Conservation (phyloP, 139 green algal genomes). For the Picochlorum sp. region DNA sequence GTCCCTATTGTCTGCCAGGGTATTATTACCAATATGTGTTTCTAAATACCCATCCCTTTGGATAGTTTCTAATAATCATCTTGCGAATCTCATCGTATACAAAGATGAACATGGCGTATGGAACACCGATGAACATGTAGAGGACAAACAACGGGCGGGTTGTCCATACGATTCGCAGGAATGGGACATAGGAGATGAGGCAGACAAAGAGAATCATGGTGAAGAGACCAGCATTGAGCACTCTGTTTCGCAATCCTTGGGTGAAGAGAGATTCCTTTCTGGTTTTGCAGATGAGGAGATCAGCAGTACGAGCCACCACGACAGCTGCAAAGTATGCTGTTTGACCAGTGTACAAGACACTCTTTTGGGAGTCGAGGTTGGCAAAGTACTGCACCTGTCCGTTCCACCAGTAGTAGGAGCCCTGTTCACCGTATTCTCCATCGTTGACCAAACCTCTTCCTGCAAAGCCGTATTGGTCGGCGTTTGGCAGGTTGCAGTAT, state of each 20-base stretch:
- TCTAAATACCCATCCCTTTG: conserved; percentile 40
- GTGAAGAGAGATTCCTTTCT: conserved; percentile 59
- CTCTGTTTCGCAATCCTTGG: conserved; percentile 44
- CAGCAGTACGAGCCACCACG: conserved; percentile 48
- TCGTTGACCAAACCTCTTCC: conserved; percentile 13
- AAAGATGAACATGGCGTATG: conserved; percentile 58
- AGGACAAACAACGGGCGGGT: conserved; percentile 50
- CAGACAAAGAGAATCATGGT: conserved; percentile 51
- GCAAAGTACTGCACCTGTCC: conserved; percentile 39
- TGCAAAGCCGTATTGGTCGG: conserved; percentile 40
- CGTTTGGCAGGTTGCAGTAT: conserved; percentile 30
- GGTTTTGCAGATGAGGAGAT: conserved; percentile 71
- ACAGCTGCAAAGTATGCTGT: conserved; percentile 67
- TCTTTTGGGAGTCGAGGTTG: conserved; percentile 51
- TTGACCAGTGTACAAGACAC: conserved; percentile 52
- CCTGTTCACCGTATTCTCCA: conserved; percentile 18
- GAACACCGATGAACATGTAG: conserved; percentile 58
- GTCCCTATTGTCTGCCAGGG: conserved; percentile 1
- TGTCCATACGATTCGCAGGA: conserved; percentile 47
- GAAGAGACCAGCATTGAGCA: conserved; percentile 57
- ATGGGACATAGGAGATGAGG: conserved; percentile 54
- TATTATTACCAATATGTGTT: conserved; percentile 47
- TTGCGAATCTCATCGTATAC: conserved; percentile 67
- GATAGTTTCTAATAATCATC: conserved; percentile 40
- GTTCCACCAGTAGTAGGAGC: conserved; percentile 53